phyloP scores from a whole-genome alignment of 2,329 filamentous ascomycete species.

The Pseudogymnoascus sp. region DNA sequence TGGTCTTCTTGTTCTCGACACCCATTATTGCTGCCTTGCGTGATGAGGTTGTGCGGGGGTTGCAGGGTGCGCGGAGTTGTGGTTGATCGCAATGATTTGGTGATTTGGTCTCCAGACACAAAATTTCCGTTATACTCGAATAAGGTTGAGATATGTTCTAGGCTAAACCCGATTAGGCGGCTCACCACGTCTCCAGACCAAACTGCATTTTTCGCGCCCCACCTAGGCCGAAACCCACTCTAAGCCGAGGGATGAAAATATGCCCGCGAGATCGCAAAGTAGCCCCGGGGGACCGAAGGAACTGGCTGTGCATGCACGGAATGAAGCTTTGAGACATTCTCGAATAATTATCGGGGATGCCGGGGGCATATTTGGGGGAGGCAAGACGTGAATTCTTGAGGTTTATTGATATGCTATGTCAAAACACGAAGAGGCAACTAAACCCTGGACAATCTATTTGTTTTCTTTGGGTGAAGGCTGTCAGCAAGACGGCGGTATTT shows the following conservation, averaged over 20 bases:
- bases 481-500: background rate
- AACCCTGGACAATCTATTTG: background rate
- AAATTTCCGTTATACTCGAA: constrained; percentile 7
- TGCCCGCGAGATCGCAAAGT: background rate
- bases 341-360: background rate
- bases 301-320: background rate
- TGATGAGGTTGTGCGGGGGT: background rate
- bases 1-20: constrained; percentile 56
- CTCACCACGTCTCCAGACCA: constrained; percentile 11
- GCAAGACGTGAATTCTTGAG: background rate
- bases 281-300: background rate
- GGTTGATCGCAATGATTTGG: constrained; percentile 4
- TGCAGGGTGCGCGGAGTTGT: background rate
- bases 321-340: background rate
- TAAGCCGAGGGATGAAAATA: constrained; percentile 6
- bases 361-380: background rate
- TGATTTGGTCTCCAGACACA: constrained; percentile 4
- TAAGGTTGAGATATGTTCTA: background rate
- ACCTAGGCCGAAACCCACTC: constrained; percentile 4
- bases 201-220: constrained; percentile 5
- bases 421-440: background rate
- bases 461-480: background rate
- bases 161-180: background rate
- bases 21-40: constrained; percentile 46
- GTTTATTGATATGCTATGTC: background rate